phyloP scores from a whole-genome alignment of 768 basidiomycete species.

The Auriscalpium orientale region DNA sequence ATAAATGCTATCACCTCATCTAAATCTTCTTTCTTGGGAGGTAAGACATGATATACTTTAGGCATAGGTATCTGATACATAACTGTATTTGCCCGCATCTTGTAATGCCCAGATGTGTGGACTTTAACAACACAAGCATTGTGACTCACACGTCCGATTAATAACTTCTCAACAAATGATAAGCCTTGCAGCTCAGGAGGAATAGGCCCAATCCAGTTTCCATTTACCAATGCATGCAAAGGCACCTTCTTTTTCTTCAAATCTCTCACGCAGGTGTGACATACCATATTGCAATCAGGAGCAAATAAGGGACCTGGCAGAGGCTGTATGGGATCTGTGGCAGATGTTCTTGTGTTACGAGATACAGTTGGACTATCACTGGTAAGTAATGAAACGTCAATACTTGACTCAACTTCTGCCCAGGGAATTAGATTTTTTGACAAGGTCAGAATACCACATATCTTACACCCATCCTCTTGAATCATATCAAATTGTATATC shows the following conservation, averaged over 20 bases:
- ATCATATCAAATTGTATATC: not conserved
- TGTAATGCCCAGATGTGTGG: slow-evolving; percentile 7
- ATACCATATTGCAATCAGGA: not conserved
- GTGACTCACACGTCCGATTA: slow-evolving; percentile 8
- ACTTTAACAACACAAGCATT: slow-evolving; percentile 16
- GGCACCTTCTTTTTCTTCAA: not conserved
- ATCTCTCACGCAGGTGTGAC: not conserved
- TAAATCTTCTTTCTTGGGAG: slow-evolving; percentile 25
- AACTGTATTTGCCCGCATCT: slow-evolving; percentile 29
- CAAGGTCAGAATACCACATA: no score
- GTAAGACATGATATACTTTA: slow-evolving; percentile 26
- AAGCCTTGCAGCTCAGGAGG: no score
- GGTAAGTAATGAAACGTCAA: not conserved
- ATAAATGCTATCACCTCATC: slow-evolving; percentile 25
- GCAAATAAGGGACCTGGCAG: not conserved
- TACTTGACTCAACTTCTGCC: not conserved
- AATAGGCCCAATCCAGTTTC: no score
- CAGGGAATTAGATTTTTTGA: not conserved
- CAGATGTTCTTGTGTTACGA: not conserved
- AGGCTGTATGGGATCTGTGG: not conserved
- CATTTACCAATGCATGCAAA: not conserved
- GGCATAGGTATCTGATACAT: slow-evolving; percentile 24
- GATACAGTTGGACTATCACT: not conserved
- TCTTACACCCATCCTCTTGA: not conserved
- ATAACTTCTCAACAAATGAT: no score